These are phyloP conservation scores for Xerocomellus intermedius DNA, from an alignment of 768 basidiomycete genomes.

Conservation along the genomic window DNA sequence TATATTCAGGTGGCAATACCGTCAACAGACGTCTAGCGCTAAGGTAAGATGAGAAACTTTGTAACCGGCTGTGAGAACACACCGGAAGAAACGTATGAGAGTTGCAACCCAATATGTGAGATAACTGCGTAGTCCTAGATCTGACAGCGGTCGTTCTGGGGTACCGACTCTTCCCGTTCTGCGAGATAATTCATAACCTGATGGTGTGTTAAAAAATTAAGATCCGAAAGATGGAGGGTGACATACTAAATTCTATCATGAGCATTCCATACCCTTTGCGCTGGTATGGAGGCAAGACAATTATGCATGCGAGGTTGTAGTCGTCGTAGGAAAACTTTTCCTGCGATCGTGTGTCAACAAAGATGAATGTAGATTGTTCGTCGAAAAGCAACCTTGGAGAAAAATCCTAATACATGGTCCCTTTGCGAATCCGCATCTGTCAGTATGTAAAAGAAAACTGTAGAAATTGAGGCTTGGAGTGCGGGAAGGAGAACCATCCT, in stretches of 20 bases:
- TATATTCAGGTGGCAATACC: slow-evolving; percentile 53
- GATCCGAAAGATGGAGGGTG: background rate
- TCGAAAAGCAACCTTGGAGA: slow-evolving; percentile 50
- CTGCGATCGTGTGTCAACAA: slow-evolving; percentile 34
- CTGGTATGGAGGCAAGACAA: slow-evolving; percentile 92
- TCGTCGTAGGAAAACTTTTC: slow-evolving; percentile 96
- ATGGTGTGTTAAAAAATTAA: background rate
- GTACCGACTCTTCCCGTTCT: slow-evolving; percentile 79
- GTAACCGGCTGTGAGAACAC: slow-evolving; percentile 4
- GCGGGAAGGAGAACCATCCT: slow-evolving; percentile 23
- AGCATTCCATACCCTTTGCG: slow-evolving; percentile 89
- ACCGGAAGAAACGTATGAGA: slow-evolving; percentile 83
- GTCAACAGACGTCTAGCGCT: slow-evolving; percentile 52
- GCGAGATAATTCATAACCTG: slow-evolving; percentile 92
- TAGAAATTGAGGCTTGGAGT: background rate
- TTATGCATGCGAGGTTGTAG: slow-evolving; percentile 96
- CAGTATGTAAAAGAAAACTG: slow-evolving; percentile 86
- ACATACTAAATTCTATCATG: slow-evolving; percentile 96
- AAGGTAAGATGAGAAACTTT: background rate
- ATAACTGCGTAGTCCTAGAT: slow-evolving; percentile 89
- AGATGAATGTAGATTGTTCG: background rate
- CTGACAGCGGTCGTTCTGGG: slow-evolving; percentile 93
- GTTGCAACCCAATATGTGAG: slow-evolving; percentile 85
- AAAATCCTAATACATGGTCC: slow-evolving; percentile 78
- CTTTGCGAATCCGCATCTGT: slow-evolving; percentile 78